Base-by-base conservation (phyloP, 495 filamentous ascomycete species). In the Letharia columbiana region DNA sequence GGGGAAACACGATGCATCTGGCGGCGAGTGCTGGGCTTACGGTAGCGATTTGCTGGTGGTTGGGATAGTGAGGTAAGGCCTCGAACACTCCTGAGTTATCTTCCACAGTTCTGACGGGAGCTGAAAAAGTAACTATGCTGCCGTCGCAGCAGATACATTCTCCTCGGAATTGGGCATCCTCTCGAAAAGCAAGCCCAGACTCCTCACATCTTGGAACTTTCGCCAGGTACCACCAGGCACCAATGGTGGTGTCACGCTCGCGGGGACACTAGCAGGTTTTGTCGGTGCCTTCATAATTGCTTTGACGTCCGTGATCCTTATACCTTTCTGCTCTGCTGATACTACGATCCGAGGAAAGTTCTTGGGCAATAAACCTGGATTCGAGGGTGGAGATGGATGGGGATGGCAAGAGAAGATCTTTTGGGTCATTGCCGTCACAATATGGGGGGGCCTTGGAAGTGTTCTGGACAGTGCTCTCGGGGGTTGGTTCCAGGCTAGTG, bases 141-240 rank as follows among this genome's bases (percentile, higher is more conserved):
- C 91, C 35, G 90, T 93, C 31, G 86, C 91, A 17, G 89, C 94
- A 40, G 94, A 98, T 73, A 98, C 94, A 8, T 95, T 96, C 76
- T 91, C 89, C 64, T 97, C 92, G 17, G 94, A 98, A 76, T 85
- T 98, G 18, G 94, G 94, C 10, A 98, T 98, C 59, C 82, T 98
- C 23, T 88, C 92, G 23, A 86, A 82, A 66, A 82, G 81, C 33
- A 77, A 81, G 47, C 94, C 94, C 1, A 83, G 91, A 23, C 83
- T 98, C n/a, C 91, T 98, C 64, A 96, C 91, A 7, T 91, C 91
- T 37, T 83, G 83, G 33, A 89, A 80, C 31, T 77, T 92, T 17
- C 83, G 85, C 18, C 79, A 84, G 68, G 95, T 97, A 0, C 92
- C 93, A 0, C 85, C 83, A 4, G 94, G 94, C 13, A 98, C 95